Percentiles rank a stretch among this genome's conserved stretches.
These are phyloP conservation scores for Rauvolfia tetraphylla DNA, from an alignment of 257 asterid species.

Conservation along the genomic window DNA sequence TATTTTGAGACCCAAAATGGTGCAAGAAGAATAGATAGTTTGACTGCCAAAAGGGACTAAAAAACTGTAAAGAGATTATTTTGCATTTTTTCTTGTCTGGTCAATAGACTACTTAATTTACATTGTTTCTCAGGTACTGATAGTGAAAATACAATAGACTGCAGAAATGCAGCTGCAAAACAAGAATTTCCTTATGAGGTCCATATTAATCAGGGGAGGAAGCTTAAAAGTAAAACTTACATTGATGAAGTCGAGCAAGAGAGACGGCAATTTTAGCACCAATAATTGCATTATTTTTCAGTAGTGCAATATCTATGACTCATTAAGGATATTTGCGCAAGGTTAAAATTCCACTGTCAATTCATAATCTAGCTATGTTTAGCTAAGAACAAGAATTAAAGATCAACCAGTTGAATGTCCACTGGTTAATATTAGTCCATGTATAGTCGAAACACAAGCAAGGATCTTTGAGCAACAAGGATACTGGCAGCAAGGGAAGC, in stretches of 20 bases:
- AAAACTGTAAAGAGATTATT: background rate
- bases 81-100: background rate
- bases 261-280: constrained; percentile 84
- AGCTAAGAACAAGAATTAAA: background rate
- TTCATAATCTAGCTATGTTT: background rate
- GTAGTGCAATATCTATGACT: constrained; percentile 67
- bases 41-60: background rate
- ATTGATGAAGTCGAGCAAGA: constrained; percentile 53
- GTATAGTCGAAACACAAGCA: background rate
- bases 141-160: background rate
- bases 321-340: constrained; percentile 38
- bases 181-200: background rate
- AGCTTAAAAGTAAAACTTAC: constrained; percentile 7
- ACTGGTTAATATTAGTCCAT: background rate
- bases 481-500: constrained; percentile 91
- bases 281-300: constrained; percentile 75
- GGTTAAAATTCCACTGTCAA: background rate
- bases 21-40: too few relatives aligned
- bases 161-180: background rate
- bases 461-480: constrained; percentile 27
- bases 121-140: background rate
- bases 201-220: background rate
- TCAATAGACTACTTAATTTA: background rate
- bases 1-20: background rate
- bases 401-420: background rate